Percentiles rank a stretch among this genome's conserved stretches.
Conservation (phyloP, 495 filamentous ascomycete genomes). For the Bombardia bombarda region DNA sequence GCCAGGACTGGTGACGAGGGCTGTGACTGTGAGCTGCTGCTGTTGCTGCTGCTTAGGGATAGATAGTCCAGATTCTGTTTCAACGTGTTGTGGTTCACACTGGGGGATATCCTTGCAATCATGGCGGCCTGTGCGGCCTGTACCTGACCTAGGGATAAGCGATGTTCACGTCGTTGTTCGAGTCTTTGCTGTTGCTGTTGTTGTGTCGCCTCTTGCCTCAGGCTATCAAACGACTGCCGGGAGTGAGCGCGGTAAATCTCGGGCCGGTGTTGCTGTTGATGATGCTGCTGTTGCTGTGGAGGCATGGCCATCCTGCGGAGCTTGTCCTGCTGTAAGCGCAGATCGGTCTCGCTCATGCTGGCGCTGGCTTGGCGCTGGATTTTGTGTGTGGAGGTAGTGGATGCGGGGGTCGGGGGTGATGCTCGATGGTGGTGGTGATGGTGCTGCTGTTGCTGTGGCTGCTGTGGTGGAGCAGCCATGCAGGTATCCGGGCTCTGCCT, state of each 20-base stretch:
- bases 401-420: constrained; percentile 28
- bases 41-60: constrained; percentile 25
- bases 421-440: no score
- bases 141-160: constrained; percentile 31
- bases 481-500: constrained; percentile 29
- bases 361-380: constrained; percentile 29
- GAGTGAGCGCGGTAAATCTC: constrained; percentile 28
- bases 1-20: constrained; percentile 26
- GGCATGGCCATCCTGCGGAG: constrained; percentile 40
- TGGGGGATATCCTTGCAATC: constrained; percentile 22
- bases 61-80: constrained; percentile 33
- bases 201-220: constrained; percentile 27
- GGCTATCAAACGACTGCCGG: constrained; percentile 32
- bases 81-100: no score
- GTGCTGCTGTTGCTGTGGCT: no score
- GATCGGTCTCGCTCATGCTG: constrained; percentile 43
- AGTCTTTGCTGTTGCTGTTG: no score
- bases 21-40: no score
- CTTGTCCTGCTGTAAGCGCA: constrained; percentile 46
- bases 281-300: constrained; percentile 14
- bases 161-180: constrained; percentile 31
- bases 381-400: constrained; percentile 8
- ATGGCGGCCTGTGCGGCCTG: constrained; percentile 24
- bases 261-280: constrained; percentile 12
- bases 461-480: constrained; percentile 33